Base-by-base conservation (phyloP, 2,329 filamentous ascomycete species). In the Botryotinia narcissicola region DNA sequence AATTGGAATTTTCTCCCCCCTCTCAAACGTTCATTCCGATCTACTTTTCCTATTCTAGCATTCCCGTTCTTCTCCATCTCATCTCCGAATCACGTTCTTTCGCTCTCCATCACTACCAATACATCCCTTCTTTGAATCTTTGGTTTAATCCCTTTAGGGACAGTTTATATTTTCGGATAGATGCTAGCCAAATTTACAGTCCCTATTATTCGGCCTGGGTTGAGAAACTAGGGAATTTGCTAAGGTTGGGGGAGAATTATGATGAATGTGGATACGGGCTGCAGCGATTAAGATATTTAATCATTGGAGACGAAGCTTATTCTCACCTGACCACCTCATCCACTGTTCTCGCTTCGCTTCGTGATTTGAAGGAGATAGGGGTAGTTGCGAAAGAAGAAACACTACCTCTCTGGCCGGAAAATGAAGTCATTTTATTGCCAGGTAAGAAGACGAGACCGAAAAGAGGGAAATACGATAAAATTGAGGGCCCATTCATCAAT, bases 41-140 rank as follows among this genome's bases (percentile, higher is more conserved):
- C 42, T 62, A 71, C 29, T 44, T 40, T 54, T 29, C 67, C 25
- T 70, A 42, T 25, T 54, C 35, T 48, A 69, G 25, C 51, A 70
- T 59, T 42, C 51, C 51, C 51, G 18, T 59, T 16, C 67, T 70
- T 16, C 67, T 70, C 4, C 67, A 60, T 18, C 51, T 60, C 46
- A 32, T 37, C 18, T 42, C 32, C n/a, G 67, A 70, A 44, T 70
- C 51, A n/a, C 67, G 51, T 54, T 42, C 51, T 20, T 70, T 57
- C 37, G 51, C 67, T 29, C 51, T 70, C 18, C 22, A 51, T n/a
- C 40, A 51, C 35, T 69, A 69, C 48, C 46, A 70, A n/a, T 60
- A 70, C 51, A 40, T 44, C n/a, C 20, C 7, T 3, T 35, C 54
- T 35, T 57, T 70, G 10, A 61, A 70, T 57, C 35, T 70, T 10